These are phyloP conservation scores for Musa schizocarpa DNA, from an alignment of 176 grass and related monocot genomes.

Conservation along the genomic window DNA sequence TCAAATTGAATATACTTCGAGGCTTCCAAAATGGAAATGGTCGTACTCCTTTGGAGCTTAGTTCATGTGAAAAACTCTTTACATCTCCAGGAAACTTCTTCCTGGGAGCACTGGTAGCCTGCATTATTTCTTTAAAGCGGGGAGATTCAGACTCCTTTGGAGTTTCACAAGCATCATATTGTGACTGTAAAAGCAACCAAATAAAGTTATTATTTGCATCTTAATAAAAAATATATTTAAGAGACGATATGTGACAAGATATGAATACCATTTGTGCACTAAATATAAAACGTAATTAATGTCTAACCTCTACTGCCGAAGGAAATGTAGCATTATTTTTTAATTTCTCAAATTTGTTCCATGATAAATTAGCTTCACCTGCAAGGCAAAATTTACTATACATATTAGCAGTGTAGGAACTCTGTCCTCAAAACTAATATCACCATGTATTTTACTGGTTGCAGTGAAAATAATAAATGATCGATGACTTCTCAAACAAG, in stretches of 20 bases:
- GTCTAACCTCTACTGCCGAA: constrained; percentile 55
- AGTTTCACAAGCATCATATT: constrained; percentile 88
- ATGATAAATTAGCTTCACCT: constrained; percentile 56
- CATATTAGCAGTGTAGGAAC: background rate
- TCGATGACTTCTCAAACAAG: too few species aligned
- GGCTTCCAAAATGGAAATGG: constrained; percentile 94
- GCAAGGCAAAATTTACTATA: constrained; percentile 31
- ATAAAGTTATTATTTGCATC: background rate
- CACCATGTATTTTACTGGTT: background rate
- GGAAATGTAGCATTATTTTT: constrained; percentile 55
- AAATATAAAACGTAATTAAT: background rate
- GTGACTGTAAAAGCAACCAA: constrained; percentile 26
- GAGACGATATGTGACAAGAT: background rate
- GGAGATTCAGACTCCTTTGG: constrained; percentile 97
- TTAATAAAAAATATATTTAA: constrained; percentile 4
- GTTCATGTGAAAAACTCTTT: constrained; percentile 94
- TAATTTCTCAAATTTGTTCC: constrained; percentile 59
- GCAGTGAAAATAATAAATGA: background rate
- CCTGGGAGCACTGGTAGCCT: constrained; percentile 89
- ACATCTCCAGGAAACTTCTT: constrained; percentile 77
- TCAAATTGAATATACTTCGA: constrained; percentile 72
- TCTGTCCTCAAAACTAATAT: background rate
- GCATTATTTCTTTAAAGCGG: constrained; percentile 99
- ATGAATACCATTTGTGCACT: background rate
- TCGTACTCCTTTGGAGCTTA: constrained; percentile 95